Evolutionary conservation across 75 land plant species (phyloP).

Genomic region (Selaginella moellendorffii): DNA sequence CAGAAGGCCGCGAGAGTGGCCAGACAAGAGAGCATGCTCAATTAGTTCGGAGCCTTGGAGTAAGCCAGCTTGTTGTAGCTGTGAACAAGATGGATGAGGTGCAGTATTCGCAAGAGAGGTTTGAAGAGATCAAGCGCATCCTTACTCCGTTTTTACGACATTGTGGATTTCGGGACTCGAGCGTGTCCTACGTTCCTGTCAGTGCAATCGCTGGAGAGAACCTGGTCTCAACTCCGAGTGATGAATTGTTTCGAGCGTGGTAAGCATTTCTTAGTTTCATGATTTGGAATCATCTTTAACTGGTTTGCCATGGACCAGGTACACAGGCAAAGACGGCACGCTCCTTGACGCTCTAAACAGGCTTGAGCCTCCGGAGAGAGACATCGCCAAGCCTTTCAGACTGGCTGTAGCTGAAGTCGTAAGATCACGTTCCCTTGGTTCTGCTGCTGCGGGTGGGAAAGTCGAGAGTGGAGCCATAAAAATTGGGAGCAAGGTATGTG

Average conservation of each 20-base stretch:
- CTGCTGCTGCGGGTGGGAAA: conserved; percentile 75
- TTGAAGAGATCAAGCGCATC: conserved; percentile 48
- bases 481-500: conserved; percentile 62
- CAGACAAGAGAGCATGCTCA: conserved; percentile 94
- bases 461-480: conserved; percentile 79
- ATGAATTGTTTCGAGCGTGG: conserved; percentile 53
- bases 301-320: no score
- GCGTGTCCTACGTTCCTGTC: conserved; percentile 62
- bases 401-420: conserved; percentile 80
- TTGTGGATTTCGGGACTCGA: conserved; percentile 75
- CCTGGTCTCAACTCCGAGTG: conserved; percentile 42
- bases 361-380: conserved; percentile 59
- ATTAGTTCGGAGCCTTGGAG: conserved; percentile 86
- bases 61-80: conserved; percentile 76
- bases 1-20: conserved; percentile 40
- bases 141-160: conserved; percentile 58
- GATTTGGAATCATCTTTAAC: no score
- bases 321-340: conserved; percentile 62
- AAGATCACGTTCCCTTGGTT: conserved; percentile 47
- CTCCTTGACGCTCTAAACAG: conserved; percentile 65
- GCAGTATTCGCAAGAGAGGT: conserved; percentile 65
- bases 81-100: conserved; percentile 93
- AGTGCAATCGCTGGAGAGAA: conserved; percentile 89
- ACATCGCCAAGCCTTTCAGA: conserved; percentile 54
- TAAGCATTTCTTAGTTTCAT: no score